phyloP scores from a whole-genome alignment of 2,329 filamentous ascomycete species.

The Diaporthe australafricana region DNA sequence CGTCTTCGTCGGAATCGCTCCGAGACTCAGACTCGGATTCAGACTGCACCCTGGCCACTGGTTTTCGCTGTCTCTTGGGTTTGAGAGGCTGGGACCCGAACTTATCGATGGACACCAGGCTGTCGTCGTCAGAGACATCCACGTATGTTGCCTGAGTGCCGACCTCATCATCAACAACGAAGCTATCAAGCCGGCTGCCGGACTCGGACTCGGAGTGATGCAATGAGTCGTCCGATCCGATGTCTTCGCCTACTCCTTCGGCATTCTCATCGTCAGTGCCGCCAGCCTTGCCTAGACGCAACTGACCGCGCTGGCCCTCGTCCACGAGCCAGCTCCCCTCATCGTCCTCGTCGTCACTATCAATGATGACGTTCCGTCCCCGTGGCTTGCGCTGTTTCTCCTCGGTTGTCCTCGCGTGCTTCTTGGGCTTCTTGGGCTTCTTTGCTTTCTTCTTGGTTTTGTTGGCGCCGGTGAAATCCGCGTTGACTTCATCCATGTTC shows the following conservation, averaged over 20 bases:
- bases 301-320: conserved; percentile 69
- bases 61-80: conserved; percentile 46
- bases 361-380: conserved; percentile 68
- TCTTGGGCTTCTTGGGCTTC: conserved; percentile 46
- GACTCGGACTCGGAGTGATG: conserved; percentile 66
- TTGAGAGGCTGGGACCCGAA: conserved; percentile 47
- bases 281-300: conserved; percentile 81
- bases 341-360: conserved; percentile 75
- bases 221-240: conserved; percentile 77
- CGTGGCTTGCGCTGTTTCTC: conserved; percentile 52
- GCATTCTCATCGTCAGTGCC: conserved; percentile 89
- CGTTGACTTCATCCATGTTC: conserved; percentile 75
- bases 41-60: conserved; percentile 43
- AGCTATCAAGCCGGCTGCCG: conserved; percentile 65
- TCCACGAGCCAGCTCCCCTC: conserved; percentile 85
- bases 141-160: conserved; percentile 40
- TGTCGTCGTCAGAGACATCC: conserved; percentile 48
- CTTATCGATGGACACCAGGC: conserved; percentile 52
- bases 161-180: conserved; percentile 65
- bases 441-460: conserved; percentile 52
- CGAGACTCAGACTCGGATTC: conserved; percentile 46
- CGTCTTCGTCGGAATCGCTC: conserved; percentile 36
- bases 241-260: conserved; percentile 85
- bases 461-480: conserved; percentile 54
- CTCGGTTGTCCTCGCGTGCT: conserved; percentile 49